Conservation (phyloP, 441 rosid species). For the Flueggea neowawraea region DNA sequence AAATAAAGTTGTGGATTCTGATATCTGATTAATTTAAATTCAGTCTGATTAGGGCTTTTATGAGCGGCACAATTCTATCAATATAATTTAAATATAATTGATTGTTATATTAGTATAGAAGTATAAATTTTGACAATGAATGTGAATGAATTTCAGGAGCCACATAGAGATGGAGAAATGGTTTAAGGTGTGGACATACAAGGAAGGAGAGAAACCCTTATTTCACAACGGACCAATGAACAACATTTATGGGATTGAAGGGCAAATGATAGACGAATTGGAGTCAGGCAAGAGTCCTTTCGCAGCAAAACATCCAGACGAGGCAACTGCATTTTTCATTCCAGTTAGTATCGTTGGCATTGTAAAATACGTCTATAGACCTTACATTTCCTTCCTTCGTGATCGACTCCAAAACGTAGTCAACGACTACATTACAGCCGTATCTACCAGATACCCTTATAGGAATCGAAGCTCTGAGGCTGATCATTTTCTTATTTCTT, state of each 20-base stretch:
- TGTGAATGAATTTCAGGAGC: slow-evolving; percentile 42
- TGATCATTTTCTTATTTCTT: slow-evolving; percentile 73
- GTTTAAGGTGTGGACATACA: slow-evolving; percentile 73
- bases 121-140: neutral
- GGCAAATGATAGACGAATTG: slow-evolving; percentile 69
- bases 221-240: slow-evolving; percentile 70
- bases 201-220: slow-evolving; percentile 71
- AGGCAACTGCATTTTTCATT: slow-evolving; percentile 54
- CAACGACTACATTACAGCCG: slow-evolving; percentile 46
- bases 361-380: slow-evolving; percentile 33
- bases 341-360: slow-evolving; percentile 58
- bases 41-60: no score
- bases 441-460: slow-evolving; percentile 51
- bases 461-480: slow-evolving; percentile 74
- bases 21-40: no score
- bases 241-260: slow-evolving; percentile 62
- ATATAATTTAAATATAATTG: no score
- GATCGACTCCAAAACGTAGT: slow-evolving; percentile 43
- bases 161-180: slow-evolving; percentile 71
- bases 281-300: slow-evolving; percentile 39
- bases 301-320: slow-evolving; percentile 40
- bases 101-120: no score
- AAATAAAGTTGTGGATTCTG: no score
- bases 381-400: slow-evolving; percentile 47
- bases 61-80: no score